Base-by-base conservation (phyloP, 164 flowering plant genomes). In the Stephania cephalantha region DNA sequence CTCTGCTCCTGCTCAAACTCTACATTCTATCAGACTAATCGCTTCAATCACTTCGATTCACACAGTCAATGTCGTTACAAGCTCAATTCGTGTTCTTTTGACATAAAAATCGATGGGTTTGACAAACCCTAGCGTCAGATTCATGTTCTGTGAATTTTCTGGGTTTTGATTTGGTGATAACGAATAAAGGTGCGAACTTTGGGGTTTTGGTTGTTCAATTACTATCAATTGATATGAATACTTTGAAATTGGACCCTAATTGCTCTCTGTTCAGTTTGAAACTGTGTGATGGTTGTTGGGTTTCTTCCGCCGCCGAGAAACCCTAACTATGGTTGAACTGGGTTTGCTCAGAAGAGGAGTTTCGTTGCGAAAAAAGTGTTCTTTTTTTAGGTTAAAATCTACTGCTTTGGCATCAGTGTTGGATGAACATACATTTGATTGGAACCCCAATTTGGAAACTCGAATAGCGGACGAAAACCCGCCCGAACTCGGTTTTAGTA, bases 361-460 rank as follows among this genome's bases (percentile, higher is more conserved):
- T 69, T 42, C 48, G 64, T 69, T 78, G 42, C 70, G 18, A 42
- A 53, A 71, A 50, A 20, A n/a, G 31, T 58, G 50, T 35, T 25
- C 25, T 25, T 70, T 65, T 6, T 73, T 73, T 20, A 78, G 74
- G 45, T 9, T 52, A 1, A 70, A 73, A 46, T 71, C 53, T 25
- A 52, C 79, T 73, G 45, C 72, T 65, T 79, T 70, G 35, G 74
- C 68, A 7, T 76, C 22, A 13, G 53, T 79, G 25, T 45, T 55
- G 9, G 77, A 76, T 30, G 82, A 76, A 46, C 64, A 71, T 9
- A 17, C 35, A 9, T 78, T 78, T 44, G 71, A 78, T 64, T 42
- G 50, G 52, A 71, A 9, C 31, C 55, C 72, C 18, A 58, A 18
- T 58, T 15, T 58, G n/a, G n/a, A 15, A 15, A 18, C 64, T 58